Conservation (phyloP, 768 basidiomycete genomes). For the Collybiopsis luxurians region DNA sequence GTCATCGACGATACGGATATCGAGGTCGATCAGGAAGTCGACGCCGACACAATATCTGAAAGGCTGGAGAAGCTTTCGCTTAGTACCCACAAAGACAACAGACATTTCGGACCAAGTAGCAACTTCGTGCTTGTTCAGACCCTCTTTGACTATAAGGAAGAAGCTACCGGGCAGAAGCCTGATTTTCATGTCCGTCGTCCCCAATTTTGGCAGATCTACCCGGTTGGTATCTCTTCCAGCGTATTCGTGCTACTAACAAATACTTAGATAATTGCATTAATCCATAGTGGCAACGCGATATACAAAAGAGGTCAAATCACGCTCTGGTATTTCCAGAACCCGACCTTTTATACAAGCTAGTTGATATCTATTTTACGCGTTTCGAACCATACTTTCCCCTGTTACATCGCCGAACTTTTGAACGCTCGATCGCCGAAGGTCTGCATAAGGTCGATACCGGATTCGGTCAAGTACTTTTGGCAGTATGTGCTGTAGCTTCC, state of each 20-base stretch:
- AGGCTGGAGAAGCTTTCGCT: neutral
- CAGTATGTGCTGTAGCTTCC: conserved; percentile 59
- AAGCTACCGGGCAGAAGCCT: neutral
- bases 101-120: neutral
- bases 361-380: conserved; percentile 62
- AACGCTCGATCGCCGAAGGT: conserved; percentile 43
- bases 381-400: conserved; percentile 59
- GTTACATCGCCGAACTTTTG: conserved; percentile 74
- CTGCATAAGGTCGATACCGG: conserved; percentile 46
- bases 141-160: neutral
- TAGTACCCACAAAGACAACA: neutral
- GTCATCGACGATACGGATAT: neutral
- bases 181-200: neutral
- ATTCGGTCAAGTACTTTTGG: conserved; percentile 48
- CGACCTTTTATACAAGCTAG: conserved; percentile 51
- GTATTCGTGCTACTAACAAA: no score
- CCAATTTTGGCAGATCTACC: neutral
- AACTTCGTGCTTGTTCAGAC: neutral
- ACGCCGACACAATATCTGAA: neutral
- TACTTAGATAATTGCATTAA: no score
- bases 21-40: neutral
- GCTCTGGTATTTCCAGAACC: conserved; percentile 41
- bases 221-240: neutral
- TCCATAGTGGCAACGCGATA: conserved; percentile 3
- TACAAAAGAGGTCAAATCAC: neutral